These are phyloP conservation scores for Kappamyces sp. DNA, from an alignment of 192 early-diverging fungal species.

Conservation along the genomic window DNA sequence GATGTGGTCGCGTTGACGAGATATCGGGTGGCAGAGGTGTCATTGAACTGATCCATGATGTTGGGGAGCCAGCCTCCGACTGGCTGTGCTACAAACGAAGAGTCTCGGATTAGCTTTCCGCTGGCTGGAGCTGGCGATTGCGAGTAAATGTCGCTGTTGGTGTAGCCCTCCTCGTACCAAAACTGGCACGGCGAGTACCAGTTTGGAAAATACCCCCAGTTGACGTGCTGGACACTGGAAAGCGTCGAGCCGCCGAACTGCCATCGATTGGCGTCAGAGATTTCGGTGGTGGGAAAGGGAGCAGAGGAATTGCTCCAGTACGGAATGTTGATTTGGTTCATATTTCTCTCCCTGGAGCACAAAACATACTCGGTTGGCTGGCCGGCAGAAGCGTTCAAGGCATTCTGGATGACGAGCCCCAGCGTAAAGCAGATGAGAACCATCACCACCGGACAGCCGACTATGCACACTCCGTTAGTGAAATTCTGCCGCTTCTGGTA, in stretches of 20 bases:
- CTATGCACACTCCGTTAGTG: constrained; percentile 66
- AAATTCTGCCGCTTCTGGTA: constrained; percentile 68
- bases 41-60: neutral
- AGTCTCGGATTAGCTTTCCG: constrained; percentile 19
- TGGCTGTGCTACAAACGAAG: constrained; percentile 37
- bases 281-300: constrained; percentile 20
- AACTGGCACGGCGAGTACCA: constrained; percentile 14
- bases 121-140: neutral
- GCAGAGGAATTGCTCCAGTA: constrained; percentile 28
- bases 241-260: constrained; percentile 23
- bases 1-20: neutral
- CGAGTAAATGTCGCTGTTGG: constrained; percentile 6
- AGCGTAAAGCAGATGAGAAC: constrained; percentile 3
- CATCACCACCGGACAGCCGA: constrained; percentile 62
- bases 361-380: constrained; percentile 3
- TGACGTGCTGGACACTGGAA: constrained; percentile 33
- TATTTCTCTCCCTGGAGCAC: constrained; percentile 41
- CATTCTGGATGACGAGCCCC: neutral
- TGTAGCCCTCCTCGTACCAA: constrained; percentile 29
- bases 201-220: constrained; percentile 14
- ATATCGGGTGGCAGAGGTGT: too few species aligned
- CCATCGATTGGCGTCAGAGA: constrained; percentile 27
- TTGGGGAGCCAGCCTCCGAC: constrained; percentile 37
- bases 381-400: constrained; percentile 11
- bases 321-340: constrained; percentile 41